phyloP scores from a whole-genome alignment of 2,329 filamentous ascomycete species.

The Stagonosporopsis tanaceti region DNA sequence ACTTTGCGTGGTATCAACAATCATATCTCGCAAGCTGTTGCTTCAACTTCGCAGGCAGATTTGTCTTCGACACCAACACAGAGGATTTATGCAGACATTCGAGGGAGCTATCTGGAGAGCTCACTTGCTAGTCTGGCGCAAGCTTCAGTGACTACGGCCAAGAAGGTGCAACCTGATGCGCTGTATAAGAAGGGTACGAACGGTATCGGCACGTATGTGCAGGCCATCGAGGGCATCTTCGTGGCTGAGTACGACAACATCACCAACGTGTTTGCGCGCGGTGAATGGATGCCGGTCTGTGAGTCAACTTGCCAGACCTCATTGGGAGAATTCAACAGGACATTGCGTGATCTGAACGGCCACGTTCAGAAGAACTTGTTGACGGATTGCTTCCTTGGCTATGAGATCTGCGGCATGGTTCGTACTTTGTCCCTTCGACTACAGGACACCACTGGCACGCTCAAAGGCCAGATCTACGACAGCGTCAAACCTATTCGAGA shows the following conservation, averaged over 20 bases:
- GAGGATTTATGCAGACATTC: conserved; percentile 83
- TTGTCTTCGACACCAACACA: conserved; percentile 72
- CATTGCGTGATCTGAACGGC: conserved; percentile 84
- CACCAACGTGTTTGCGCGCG: conserved; percentile 81
- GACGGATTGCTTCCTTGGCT: conserved; percentile 93
- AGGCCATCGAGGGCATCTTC: conserved; percentile 86
- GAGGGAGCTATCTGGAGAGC: conserved; percentile 83
- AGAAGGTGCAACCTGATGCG: conserved; percentile 75
- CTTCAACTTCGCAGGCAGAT: conserved; percentile 56
- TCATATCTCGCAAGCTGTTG: conserved; percentile 71
- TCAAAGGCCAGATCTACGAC: conserved; percentile 83
- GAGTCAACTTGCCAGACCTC: conserved; percentile 79
- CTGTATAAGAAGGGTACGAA: conserved; percentile 89
- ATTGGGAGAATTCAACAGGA: conserved; percentile 82
- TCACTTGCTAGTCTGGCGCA: conserved; percentile 86
- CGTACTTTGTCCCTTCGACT: conserved; percentile 79
- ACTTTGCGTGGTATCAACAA: conserved; percentile 80
- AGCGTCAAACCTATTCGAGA: conserved; percentile 89
- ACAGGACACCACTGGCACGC: conserved; percentile 82
- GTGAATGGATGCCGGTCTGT: conserved; percentile 83
- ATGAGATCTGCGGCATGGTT: conserved; percentile 92
- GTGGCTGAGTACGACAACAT: conserved; percentile 91
- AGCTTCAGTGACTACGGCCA: conserved; percentile 81
- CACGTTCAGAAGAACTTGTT: conserved; percentile 86
- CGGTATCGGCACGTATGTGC: conserved; percentile 88